phyloP scores from a whole-genome alignment of 352 stramenopile genomes.

The Bremia lactucae region DNA sequence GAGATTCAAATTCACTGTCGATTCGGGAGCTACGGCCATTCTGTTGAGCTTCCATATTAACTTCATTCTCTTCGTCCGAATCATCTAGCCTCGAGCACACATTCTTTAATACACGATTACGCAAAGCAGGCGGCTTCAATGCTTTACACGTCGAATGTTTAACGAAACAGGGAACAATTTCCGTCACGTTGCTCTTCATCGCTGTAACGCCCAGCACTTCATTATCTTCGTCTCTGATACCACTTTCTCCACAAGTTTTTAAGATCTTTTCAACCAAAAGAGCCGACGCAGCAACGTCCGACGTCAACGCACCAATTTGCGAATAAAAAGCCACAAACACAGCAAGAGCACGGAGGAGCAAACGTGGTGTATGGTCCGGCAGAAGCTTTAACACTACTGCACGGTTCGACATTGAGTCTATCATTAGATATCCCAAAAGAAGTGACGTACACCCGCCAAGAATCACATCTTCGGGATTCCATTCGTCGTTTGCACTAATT shows the following conservation, averaged over 20 bases:
- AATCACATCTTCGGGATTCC: slow-evolving; percentile 65
- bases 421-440: slow-evolving; percentile 67
- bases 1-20: not conserved
- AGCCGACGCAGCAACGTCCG: slow-evolving; percentile 51
- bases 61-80: slow-evolving; percentile 25
- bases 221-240: not conserved
- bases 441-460: slow-evolving; percentile 56
- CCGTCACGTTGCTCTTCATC: not conserved
- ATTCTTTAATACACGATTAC: slow-evolving; percentile 21
- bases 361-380: slow-evolving; percentile 30
- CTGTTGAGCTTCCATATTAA: not conserved
- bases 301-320: slow-evolving; percentile 61
- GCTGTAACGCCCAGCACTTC: not conserved
- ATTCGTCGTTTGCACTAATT: slow-evolving; percentile 22
- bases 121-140: slow-evolving; percentile 18
- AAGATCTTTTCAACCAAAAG: slow-evolving; percentile 58
- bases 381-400: slow-evolving; percentile 26
- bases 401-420: slow-evolving; percentile 27
- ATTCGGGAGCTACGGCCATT: not conserved
- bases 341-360: slow-evolving; percentile 42
- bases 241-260: slow-evolving; percentile 19
- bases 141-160: not conserved
- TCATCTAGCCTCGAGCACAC: slow-evolving; percentile 39
- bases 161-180: not conserved
- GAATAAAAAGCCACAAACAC: slow-evolving; percentile 68